Evolutionary conservation across 2,329 filamentous ascomycete species (phyloP), one percentile per base, ranked within the genome.

Genomic region (Capronia americana): DNA sequence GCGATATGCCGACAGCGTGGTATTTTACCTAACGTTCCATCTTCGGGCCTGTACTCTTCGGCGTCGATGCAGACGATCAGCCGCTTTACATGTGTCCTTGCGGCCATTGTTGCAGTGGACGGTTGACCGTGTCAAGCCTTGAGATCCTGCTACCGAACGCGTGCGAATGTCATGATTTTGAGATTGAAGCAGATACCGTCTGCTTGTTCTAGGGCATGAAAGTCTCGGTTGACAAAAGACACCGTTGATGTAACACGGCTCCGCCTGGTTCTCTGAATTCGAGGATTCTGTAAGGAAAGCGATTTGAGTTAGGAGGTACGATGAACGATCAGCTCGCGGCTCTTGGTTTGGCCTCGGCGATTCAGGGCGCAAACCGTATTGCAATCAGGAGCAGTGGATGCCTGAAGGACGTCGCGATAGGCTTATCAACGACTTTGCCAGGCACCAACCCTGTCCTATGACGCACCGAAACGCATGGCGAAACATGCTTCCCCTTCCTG

Each of bases 11-110:
- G 48, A 24, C 10, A 38, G 46, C 3, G 14, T 38, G 12, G 10
- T 20, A 5, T 41, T 48, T 23, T 50, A 63, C 63, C 67, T 70
- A 57, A 64, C 17, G 58, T 65, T 12, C 54, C 59, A 57, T 61
- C 54, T 53, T 53, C 48, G 10, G 28, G 17, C 10, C 24, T 48
- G 55, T 61, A 46, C 20, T 65, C 62, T 46, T 64, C 61, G 7
- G 59, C 57, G 30, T 71, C 69, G 12, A 71, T 57, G 55, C 69
- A 71, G 24, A 71, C 58, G 56, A 71, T 65, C 41, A 68, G 28
- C 28, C 69, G 63, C 56, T 68, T 69, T n/a, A 64, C 44, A 34
- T 8, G 85, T 75, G 32, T 80, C 80, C 68, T 85, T 83, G 17
- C 77, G 76, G 65, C 84, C 79, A 69, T 73, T 77, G 55, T 64